Conservation (phyloP, 805 yeast species). For the Torulaspora franciscae region DNA sequence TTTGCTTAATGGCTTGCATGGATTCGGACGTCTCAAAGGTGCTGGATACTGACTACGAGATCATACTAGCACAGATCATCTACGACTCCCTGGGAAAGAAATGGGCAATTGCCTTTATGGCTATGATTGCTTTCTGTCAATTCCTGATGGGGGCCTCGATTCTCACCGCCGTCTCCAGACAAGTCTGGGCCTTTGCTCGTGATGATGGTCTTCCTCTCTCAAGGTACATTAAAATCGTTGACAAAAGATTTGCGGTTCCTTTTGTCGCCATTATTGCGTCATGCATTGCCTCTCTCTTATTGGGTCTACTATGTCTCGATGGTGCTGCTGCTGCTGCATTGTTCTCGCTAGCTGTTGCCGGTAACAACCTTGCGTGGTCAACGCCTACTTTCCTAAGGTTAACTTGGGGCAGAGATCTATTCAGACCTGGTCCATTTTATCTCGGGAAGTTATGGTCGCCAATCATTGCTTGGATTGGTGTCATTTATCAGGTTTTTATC, state of each 20-base stretch:
- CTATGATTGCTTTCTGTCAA: slow-evolving; percentile 54
- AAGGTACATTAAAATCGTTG: slow-evolving; percentile 50
- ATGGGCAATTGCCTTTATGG: slow-evolving; percentile 65
- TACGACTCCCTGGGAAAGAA: slow-evolving; percentile 56
- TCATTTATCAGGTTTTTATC: slow-evolving; percentile 47
- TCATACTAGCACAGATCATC: slow-evolving; percentile 62
- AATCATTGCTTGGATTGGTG: slow-evolving; percentile 44
- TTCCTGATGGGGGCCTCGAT: slow-evolving; percentile 62
- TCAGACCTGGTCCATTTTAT: slow-evolving; percentile 63
- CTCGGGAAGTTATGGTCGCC: slow-evolving; percentile 47
- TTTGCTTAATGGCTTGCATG: slow-evolving; percentile 52
- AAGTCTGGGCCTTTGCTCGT: slow-evolving; percentile 71
- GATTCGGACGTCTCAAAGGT: slow-evolving; percentile 41
- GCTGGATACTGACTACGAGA: slow-evolving; percentile 46
- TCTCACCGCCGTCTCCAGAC: slow-evolving; percentile 61
- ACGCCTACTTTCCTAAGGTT: slow-evolving; percentile 38
- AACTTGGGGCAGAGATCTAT: slow-evolving; percentile 46
- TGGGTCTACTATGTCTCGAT: slow-evolving; percentile 42
- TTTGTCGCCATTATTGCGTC: slow-evolving; percentile 52
- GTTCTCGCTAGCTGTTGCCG: slow-evolving; percentile 41
- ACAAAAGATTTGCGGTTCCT: slow-evolving; percentile 56
- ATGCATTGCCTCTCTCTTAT: slow-evolving; percentile 34
- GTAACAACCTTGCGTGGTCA: slow-evolving; percentile 42
- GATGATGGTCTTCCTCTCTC: slow-evolving; percentile 70
- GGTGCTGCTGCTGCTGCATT: slow-evolving; percentile 43